A percentile compares a stretch with the other conserved stretches of the same genome.
phyloP scores from a whole-genome alignment of 306 rosid species.

The Begonia loranthoides region DNA sequence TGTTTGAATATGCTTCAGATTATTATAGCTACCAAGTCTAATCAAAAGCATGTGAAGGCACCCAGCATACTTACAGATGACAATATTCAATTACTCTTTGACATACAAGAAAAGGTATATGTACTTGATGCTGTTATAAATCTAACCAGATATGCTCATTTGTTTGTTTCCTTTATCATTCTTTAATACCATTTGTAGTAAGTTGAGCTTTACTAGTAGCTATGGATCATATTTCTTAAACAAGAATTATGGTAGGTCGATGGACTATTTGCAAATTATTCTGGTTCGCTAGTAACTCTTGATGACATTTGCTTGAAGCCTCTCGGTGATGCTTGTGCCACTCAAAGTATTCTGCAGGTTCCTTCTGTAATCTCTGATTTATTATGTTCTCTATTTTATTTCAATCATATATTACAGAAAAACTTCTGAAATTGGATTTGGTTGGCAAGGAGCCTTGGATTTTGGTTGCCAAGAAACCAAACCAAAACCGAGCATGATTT shows the following conservation, averaged over 20 bases:
- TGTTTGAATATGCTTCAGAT: conserved; percentile 38
- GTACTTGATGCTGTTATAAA: conserved; percentile 9
- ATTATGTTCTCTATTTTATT: background rate
- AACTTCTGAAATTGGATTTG: background rate
- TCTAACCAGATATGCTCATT: background rate
- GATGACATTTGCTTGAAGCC: conserved; percentile 93
- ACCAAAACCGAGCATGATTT: too few species aligned
- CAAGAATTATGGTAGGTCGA: conserved; percentile 41
- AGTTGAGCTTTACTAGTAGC: too few species aligned
- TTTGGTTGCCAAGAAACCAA: too few species aligned
- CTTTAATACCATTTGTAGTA: too few species aligned
- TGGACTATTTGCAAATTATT: conserved; percentile 60
- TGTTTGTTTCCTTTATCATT: background rate
- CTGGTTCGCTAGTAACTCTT: conserved; percentile 52
- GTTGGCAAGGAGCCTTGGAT: too few species aligned
- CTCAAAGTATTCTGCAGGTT: conserved; percentile 95
- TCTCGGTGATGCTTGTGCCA: conserved; percentile 87
- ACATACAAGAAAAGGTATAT: conserved; percentile 76
- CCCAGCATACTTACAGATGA: conserved; percentile 77
- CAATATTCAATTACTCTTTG: conserved; percentile 75
- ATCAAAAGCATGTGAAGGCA: conserved; percentile 35
- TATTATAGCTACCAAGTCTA: conserved; percentile 64
- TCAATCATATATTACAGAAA: too few species aligned
- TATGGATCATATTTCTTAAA: too few species aligned
- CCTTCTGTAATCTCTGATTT: conserved; percentile 1